Evolutionary conservation across 2,329 filamentous ascomycete species (phyloP).

Genomic region (Penicillium sp.): DNA sequence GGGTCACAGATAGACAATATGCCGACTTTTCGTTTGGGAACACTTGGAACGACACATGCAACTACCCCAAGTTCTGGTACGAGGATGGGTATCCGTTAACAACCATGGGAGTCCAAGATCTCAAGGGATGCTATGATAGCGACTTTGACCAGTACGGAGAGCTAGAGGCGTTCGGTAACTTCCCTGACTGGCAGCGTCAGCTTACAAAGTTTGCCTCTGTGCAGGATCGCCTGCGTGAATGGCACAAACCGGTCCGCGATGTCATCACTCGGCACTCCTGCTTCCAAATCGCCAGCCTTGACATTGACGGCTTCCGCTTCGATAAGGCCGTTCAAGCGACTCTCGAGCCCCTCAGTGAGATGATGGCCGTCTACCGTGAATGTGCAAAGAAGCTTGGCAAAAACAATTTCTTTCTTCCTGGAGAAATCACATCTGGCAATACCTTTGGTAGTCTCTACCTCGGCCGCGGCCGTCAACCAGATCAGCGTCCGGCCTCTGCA

Average conservation of each 20-base stretch:
- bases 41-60: conserved; percentile 52
- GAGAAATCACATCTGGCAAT: conserved; percentile 63
- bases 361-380: conserved; percentile 55
- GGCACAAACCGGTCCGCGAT: conserved; percentile 56
- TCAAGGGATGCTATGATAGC: conserved; percentile 59
- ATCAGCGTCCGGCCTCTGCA: conserved; percentile 47
- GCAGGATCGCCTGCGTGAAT: conserved; percentile 65
- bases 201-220: conserved; percentile 65
- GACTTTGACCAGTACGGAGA: conserved; percentile 67
- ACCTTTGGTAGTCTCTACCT: conserved; percentile 60
- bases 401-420: conserved; percentile 62
- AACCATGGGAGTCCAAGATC: conserved; percentile 14
- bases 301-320: conserved; percentile 65
- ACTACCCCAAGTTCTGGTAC: conserved; percentile 61
- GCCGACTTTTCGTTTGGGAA: conserved; percentile 57
- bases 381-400: conserved; percentile 59
- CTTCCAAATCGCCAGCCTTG: conserved; percentile 58
- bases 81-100: conserved; percentile 47
- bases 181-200: conserved; percentile 62
- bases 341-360: conserved; percentile 59
- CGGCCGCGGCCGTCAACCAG: conserved; percentile 59
- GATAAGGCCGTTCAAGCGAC: conserved; percentile 65
- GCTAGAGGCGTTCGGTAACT: conserved; percentile 61
- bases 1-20: conserved; percentile 56
- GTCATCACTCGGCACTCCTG: conserved; percentile 62